Conservation (phyloP, 1,139 yeast species). For the Komagataea norvegica region DNA sequence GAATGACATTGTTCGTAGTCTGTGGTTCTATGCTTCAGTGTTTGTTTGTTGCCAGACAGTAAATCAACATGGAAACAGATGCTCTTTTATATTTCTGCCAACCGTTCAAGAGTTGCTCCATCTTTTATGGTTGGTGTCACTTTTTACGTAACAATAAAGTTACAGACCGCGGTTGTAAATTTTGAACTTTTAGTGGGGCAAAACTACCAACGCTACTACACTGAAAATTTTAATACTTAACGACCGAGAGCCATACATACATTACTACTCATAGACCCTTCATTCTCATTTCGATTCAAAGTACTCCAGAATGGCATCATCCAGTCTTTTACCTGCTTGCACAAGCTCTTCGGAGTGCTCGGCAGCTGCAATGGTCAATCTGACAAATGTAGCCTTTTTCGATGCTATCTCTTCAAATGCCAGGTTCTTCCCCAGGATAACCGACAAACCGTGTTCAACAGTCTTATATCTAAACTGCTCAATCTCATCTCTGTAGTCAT, state of each 20-base stretch:
- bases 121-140: too few species aligned
- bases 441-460: conserved; percentile 41
- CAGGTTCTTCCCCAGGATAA: conserved; percentile 49
- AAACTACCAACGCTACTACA: neutral
- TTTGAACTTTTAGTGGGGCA: neutral
- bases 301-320: conserved; percentile 41
- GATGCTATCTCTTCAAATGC: conserved; percentile 36
- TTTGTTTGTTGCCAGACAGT: too few species aligned
- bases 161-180: neutral
- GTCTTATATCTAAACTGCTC: conserved; percentile 23
- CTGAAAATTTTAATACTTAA: too few species aligned
- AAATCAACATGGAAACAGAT: too few species aligned
- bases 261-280: too few species aligned
- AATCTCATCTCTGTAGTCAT: conserved; percentile 40
- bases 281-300: conserved; percentile 28
- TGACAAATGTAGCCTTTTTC: conserved; percentile 38
- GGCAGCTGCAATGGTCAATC: conserved; percentile 53
- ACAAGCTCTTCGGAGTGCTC: conserved; percentile 39
- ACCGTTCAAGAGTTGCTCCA: too few species aligned
- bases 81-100: too few species aligned
- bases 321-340: conserved; percentile 46
- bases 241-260: too few species aligned
- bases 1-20: conserved; percentile 7
- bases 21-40: too few species aligned
- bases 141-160: too few species aligned